Evolutionary conservation across 331 rosid genomes (phyloP).

Genomic region (Malus hybrid): DNA sequence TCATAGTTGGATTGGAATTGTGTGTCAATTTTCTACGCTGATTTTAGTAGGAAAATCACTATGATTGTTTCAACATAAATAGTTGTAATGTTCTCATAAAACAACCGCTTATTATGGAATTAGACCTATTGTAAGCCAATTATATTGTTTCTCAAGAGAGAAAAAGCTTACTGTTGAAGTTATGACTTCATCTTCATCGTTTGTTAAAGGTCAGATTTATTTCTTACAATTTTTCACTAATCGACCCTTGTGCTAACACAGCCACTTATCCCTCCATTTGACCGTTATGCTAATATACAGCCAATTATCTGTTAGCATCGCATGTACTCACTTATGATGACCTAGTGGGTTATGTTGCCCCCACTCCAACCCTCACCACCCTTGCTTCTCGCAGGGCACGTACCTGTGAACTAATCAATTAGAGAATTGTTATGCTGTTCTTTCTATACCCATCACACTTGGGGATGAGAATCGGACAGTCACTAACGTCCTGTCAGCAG

Average conservation of each 20-base stretch:
- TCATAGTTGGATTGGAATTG: no score
- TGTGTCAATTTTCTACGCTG: no score
- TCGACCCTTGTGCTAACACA: neutral
- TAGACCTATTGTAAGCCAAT: no score
- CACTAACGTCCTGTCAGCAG: neutral
- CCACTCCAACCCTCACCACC: neutral
- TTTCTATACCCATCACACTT: neutral
- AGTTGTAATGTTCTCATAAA: no score
- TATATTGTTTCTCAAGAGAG: no score
- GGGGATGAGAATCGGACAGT: conserved; percentile 1
- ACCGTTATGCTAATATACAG: neutral
- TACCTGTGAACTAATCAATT: neutral
- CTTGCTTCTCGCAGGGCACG: neutral
- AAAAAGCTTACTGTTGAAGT: no score
- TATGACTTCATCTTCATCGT: no score
- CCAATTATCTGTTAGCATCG: conserved; percentile 11
- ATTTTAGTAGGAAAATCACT: no score
- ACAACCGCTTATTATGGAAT: no score
- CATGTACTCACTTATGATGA: conserved; percentile 14
- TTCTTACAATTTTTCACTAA: neutral
- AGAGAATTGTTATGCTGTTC: neutral
- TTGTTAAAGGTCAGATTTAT: no score
- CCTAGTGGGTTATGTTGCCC: conserved; percentile 15
- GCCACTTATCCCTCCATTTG: conserved; percentile 3
- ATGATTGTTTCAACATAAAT: no score